Evolutionary conservation across 345 rosid genomes (phyloP), one percentile per base, ranked within the genome.

Genomic region (Sonneratia caseolaris): DNA sequence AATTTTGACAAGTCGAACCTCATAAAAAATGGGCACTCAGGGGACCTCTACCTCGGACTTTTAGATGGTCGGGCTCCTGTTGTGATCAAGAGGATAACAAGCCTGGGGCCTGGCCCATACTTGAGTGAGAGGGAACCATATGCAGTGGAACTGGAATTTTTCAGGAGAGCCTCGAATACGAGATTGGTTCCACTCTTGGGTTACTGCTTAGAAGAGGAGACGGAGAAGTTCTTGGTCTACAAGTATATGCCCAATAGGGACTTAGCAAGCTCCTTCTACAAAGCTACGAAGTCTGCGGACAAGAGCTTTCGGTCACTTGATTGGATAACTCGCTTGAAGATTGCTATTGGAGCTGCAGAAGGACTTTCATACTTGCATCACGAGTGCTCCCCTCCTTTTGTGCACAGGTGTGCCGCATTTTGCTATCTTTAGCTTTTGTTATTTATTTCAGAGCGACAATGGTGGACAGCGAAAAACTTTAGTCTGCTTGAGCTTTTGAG

Each of bases 281-380:
- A 87, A 74, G 85, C 75, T 70, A 68, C 84, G 0, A 77, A 70
- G 68, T 76, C 86, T n/a, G 89, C 82, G 45, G 96, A 89, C 19
- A 81, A 82, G 64, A 81, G 88, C 61, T 78, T 86, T 70, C 84
- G 80, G 72, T 90, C 99, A 66, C 81, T 92, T 11, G 99, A 95
- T 72, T 95, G 99, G 99, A 95, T 95, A 69, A 92, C 97, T 6
- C 85, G 99, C 74, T 75, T 89, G 81, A 95, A 95, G 79, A 89
- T 95, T 45, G 97, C 97, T 19, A 81, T 83, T 14, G 99, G 96
- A 74, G 90, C 89, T 71, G 97, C 97, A 5, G 99, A 92, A 83
- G 96, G 87, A 55, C 87, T 95, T 62, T 80, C 84, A 43, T 87
- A 85, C 79, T 88, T 95, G 37, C 97, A 95, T 75, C 97, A 95